phyloP scores from a whole-genome alignment of 2,329 filamentous ascomycete species.

The Dothistroma septosporum region DNA sequence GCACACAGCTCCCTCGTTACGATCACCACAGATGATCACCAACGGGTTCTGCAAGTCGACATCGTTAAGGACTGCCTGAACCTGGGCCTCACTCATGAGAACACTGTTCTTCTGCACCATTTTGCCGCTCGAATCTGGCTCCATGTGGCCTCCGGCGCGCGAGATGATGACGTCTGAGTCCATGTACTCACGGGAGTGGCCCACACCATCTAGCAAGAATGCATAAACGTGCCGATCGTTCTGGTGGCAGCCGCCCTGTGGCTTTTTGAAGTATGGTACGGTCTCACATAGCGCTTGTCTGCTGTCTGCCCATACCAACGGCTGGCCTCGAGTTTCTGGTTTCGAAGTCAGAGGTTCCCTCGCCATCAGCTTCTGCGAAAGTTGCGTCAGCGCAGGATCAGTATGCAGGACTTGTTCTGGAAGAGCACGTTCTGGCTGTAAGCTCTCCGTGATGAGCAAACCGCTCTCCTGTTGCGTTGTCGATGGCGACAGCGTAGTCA shows the following conservation, averaged over 20 bases:
- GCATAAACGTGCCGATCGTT: slow-evolving; percentile 49
- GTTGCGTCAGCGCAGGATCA: slow-evolving; percentile 1
- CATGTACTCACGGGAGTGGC: slow-evolving; percentile 53
- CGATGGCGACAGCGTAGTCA: neutral
- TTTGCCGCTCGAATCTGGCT: slow-evolving; percentile 44
- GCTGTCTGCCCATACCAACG: slow-evolving; percentile 54
- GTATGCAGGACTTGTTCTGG: neutral
- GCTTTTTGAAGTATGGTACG: slow-evolving; percentile 58
- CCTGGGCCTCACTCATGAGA: slow-evolving; percentile 34
- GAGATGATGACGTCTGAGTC: slow-evolving; percentile 61
- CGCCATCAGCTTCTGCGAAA: slow-evolving; percentile 27
- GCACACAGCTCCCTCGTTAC: slow-evolving; percentile 48
- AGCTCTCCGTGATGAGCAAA: neutral
- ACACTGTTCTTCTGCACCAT: slow-evolving; percentile 49
- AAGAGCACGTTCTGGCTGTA: neutral
- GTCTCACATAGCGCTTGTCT: slow-evolving; percentile 62
- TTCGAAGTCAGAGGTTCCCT: slow-evolving; percentile 28
- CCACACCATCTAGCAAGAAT: slow-evolving; percentile 57
- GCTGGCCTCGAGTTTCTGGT: slow-evolving; percentile 36
- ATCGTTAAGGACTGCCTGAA: slow-evolving; percentile 45
- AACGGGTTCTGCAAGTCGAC: slow-evolving; percentile 49
- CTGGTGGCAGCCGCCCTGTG: slow-evolving; percentile 58
- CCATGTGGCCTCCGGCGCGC: slow-evolving; percentile 55
- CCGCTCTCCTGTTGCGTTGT: neutral
- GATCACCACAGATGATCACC: slow-evolving; percentile 48